Base-by-base conservation (phyloP, 1,284 basidiomycete species). In the Mycosarcoma mackinlayi region DNA sequence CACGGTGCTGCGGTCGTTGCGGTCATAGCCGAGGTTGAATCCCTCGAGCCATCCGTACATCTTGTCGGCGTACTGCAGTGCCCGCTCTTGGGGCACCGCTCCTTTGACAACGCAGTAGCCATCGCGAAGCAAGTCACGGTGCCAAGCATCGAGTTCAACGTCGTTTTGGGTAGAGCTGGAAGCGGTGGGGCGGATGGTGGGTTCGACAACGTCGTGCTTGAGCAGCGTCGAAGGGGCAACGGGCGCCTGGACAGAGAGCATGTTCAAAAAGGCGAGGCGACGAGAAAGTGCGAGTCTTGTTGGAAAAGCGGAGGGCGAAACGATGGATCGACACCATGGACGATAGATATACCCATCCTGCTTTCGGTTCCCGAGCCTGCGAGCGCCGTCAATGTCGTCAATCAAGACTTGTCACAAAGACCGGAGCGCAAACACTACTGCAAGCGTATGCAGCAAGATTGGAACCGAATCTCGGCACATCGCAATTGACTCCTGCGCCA, bases 21-120 rank as follows among this genome's bases (percentile, higher is more conserved):
- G 62, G 54, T 84, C 78, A 70, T 83, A 85, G 1, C 84, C 84
- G 46, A 74, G 74, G 16, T 70, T 74, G 47, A 83, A 83, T 30
- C 61, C 66, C 59, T 83, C 82, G 27, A 83, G 70, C 83, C 83
- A 85, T 19, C 59, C 33, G 60, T 83, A 80, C 41, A 80, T 79
- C 40, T 71, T 45, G 37, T 81, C 62, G 18, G 74, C 77, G 53
- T 84, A 84, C n/a, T 72, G 49, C 16, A 59, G 67, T 0, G 83
- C 81, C 14, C 66, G 57, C 38, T 79, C 81, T 6, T 42, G 23
- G 0, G 82, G 63, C 16, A 84, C 60, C 3, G 79, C 84, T 44
- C 66, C 62, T 33, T 75, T 77, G 21, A 84, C 79, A 42, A 85
- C 77, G 18, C 79, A 75, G 64, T 74, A 85, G 46, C 76, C 76